A percentile compares a stretch with the other conserved stretches of the same genome.
Conservation (phyloP, 768 basidiomycete genomes). For the Pleurotus pulmonarius region DNA sequence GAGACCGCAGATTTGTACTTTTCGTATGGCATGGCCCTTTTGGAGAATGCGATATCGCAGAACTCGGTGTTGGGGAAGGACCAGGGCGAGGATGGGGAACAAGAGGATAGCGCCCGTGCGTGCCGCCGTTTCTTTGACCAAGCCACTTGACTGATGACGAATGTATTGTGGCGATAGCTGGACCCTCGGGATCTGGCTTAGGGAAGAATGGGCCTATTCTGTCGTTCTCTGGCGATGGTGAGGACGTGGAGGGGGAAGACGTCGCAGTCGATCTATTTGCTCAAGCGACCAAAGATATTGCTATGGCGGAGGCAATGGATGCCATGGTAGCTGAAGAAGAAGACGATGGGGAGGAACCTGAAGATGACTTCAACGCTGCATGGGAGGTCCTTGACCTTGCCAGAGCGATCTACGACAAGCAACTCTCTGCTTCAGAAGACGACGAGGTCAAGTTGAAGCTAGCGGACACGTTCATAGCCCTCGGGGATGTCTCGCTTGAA, state of each 20-base stretch:
- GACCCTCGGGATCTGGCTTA: constrained; percentile 25
- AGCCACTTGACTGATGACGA: constrained; percentile 3
- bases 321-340: constrained; percentile 55
- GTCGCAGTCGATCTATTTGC: constrained; percentile 62
- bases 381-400: constrained; percentile 98
- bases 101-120: constrained; percentile 35
- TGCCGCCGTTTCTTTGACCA: constrained; percentile 8
- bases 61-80: constrained; percentile 89
- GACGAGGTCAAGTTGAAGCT: constrained; percentile 73
- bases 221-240: constrained; percentile 79
- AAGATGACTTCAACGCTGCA: constrained; percentile 97
- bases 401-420: constrained; percentile 77
- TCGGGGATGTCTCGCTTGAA: constrained; percentile 96
- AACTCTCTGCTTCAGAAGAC: constrained; percentile 44
- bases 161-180: constrained; percentile 11
- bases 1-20: constrained; percentile 88
- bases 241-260: constrained; percentile 50
- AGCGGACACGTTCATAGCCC: constrained; percentile 85
- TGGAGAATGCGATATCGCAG: constrained; percentile 89
- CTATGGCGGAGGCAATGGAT: constrained; percentile 44
- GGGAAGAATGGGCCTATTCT: constrained; percentile 55
- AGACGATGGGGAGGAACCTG: constrained; percentile 75
- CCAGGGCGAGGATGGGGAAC: constrained; percentile 49
- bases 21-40: constrained; percentile 86
- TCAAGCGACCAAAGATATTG: constrained; percentile 43